These are phyloP conservation scores for Comarum palustre DNA, from an alignment of 306 rosid species.

Conservation along the genomic window DNA sequence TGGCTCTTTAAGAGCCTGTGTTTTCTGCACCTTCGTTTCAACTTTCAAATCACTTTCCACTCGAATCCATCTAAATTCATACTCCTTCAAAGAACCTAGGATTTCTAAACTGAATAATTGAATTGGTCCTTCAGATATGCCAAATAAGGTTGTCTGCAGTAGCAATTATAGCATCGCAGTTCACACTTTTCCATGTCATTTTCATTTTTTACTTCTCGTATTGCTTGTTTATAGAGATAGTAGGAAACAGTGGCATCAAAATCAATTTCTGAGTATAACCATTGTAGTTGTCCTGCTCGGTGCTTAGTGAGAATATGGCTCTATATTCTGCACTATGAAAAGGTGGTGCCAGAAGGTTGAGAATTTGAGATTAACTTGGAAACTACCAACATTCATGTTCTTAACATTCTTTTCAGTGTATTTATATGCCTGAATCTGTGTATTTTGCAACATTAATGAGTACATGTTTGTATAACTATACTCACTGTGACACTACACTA, in stretches of 20 bases:
- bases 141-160: neutral
- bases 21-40: neutral
- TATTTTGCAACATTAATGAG: neutral
- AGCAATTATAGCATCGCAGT: neutral
- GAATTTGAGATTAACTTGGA: conserved; percentile 1
- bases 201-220: neutral
- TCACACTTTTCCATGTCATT: neutral
- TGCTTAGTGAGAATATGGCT: neutral
- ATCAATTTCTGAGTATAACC: neutral
- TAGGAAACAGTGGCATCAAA: neutral
- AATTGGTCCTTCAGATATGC: neutral
- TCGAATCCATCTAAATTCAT: neutral
- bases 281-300: neutral
- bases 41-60: neutral
- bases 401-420: neutral
- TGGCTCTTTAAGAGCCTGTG: neutral
- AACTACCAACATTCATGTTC: neutral
- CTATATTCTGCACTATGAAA: neutral
- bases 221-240: neutral
- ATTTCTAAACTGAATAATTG: neutral
- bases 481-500: neutral
- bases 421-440: neutral
- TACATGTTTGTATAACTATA: neutral
- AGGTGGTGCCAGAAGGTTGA: neutral
- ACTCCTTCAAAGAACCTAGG: neutral